Evolutionary conservation across 192 early-diverging fungal genomes (phyloP).

Genomic region (Jimgerdemannia flammicorona): DNA sequence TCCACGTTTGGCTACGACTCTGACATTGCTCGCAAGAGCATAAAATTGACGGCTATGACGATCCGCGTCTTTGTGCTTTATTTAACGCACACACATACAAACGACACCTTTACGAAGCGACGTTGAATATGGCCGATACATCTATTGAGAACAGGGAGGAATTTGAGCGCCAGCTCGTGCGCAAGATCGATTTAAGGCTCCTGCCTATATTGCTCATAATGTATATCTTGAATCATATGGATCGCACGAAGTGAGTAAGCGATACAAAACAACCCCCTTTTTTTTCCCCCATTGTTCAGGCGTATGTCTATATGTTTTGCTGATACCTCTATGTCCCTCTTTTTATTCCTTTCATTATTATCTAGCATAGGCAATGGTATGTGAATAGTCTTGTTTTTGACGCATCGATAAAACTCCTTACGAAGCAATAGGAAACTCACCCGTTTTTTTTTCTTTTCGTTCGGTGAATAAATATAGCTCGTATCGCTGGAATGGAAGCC

Average conservation of each 20-base stretch:
- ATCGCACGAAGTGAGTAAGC: neutral
- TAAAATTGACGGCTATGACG: neutral
- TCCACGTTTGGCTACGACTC: neutral
- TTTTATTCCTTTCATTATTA: neutral
- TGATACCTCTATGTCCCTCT: no score
- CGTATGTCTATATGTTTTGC: neutral
- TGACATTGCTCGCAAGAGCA: neutral
- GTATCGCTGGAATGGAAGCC: slow-evolving; percentile 12
- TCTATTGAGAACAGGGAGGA: no score
- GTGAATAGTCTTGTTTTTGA: neutral
- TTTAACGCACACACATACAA: no score
- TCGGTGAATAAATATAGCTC: neutral
- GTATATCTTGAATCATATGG: slow-evolving; percentile 22
- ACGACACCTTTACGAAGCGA: neutral
- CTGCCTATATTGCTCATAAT: slow-evolving; percentile 31
- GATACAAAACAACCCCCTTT: neutral
- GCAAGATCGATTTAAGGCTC: slow-evolving; percentile 35
- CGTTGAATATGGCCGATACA: no score
- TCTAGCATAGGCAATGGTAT: neutral
- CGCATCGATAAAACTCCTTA: no score
- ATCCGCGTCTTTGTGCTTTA: no score
- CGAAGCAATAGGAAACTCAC: neutral
- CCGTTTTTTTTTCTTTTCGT: neutral
- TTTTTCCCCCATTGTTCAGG: neutral
- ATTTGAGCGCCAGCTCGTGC: slow-evolving; percentile 24